Percentiles rank a stretch among this genome's conserved stretches.
These are phyloP conservation scores for Globisporangium takayamanum DNA, from an alignment of 352 stramenopile species.

Conservation along the genomic window DNA sequence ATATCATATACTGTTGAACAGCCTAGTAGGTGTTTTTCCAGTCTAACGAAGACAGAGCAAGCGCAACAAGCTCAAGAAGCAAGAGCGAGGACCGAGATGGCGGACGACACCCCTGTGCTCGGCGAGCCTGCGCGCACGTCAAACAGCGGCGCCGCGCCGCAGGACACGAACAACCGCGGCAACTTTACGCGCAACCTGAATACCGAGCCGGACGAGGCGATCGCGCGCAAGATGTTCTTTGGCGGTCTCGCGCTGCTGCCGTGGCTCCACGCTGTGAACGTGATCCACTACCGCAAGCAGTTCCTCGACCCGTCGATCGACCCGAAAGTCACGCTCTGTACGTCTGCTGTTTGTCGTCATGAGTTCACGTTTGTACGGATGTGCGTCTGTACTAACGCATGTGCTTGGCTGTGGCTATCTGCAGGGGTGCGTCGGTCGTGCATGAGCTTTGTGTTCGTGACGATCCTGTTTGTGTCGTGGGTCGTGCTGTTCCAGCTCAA, in stretches of 20 bases:
- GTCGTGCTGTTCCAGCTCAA: conserved; percentile 77
- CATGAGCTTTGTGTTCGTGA: conserved; percentile 64
- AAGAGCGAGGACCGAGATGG: conserved; percentile 15
- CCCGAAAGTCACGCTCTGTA: conserved; percentile 70
- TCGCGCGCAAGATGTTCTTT: conserved; percentile 84
- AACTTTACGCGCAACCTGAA: conserved; percentile 87
- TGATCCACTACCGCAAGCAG: conserved; percentile 79
- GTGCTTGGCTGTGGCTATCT: neutral
- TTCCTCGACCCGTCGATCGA: conserved; percentile 64
- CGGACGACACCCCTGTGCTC: conserved; percentile 51
- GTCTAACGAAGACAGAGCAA: neutral
- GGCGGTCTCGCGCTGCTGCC: conserved; percentile 63
- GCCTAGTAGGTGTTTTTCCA: neutral
- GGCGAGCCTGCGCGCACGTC: conserved; percentile 29
- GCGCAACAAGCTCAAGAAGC: neutral
- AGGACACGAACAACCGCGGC: conserved; percentile 63
- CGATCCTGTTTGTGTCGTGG: conserved; percentile 69
- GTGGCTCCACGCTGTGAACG: conserved; percentile 81
- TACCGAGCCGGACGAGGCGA: conserved; percentile 58
- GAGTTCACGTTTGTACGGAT: neutral
- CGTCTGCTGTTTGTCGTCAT: conserved; percentile 12
- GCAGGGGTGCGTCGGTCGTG: conserved; percentile 74
- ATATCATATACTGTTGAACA: too few species aligned
- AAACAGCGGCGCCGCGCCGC: conserved; percentile 3
- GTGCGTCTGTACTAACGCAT: neutral